Evolutionary conservation across 352 stramenopile species (phyloP), one percentile per base, ranked within the genome.

Genomic region (Phytophthora pseudosyringae): DNA sequence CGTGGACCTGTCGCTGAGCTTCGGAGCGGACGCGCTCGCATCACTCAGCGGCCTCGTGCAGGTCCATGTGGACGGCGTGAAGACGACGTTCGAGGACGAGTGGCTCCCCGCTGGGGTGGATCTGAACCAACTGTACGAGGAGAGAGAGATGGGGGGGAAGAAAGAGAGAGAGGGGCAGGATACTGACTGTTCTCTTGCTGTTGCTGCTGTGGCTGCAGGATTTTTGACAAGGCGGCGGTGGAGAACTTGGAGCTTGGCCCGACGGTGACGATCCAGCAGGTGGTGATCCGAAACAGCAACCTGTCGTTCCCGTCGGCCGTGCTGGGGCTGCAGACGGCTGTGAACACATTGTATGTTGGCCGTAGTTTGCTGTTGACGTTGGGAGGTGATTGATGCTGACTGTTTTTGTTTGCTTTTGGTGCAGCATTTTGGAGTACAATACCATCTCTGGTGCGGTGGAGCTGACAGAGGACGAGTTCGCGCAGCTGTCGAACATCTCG

Each of bases 291-390:
- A 11, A 64, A 67, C 0, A 80, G 64, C 39, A 84, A 75, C 41
- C 13, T 89, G 44, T 67, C 75, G 31, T 89, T 89, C 56, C 80
- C 80, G 4, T 66, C 50, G 8, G 65, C 73, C 3, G 58, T 89
- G 28, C 54, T 89, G 25, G 38, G 33, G 11, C 31, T 87, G 39
- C 51, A 76, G 11, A 67, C 62, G 33, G 60, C 48, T 3, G 64
- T 81, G 5, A 61, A 41, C 21, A 69, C 64, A 49, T 39, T 81
- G 73, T 81, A 65, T 13, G 72, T 68, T 53, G 53, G 26, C 29
- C 1, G 21, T 21, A 21, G 41, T 51, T 26, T 29, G 25, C 7
- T 39, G 28, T 11, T 21, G 10, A 16, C 39, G 5, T 18, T 40
- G 31, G 41, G 39, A 46, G 36, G 28, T 12, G 11, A 12, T 41